These are phyloP conservation scores for Ambispora gerdemannii DNA, from an alignment of 192 early-diverging fungal species.

Conservation along the genomic window DNA sequence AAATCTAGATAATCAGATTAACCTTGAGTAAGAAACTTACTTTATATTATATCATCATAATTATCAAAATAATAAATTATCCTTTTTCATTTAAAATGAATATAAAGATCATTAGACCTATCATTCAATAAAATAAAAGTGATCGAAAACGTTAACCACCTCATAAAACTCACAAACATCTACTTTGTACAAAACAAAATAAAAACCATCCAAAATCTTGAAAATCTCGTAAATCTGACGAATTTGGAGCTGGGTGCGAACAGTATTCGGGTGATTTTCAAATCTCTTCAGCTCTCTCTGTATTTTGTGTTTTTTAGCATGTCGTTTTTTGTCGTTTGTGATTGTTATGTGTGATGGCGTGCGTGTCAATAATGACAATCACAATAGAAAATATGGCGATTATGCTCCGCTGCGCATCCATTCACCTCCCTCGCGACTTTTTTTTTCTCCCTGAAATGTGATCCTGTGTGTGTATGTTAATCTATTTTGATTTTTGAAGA, in stretches of 20 bases:
- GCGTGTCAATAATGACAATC: too few relatives aligned
- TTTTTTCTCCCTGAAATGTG: too few relatives aligned
- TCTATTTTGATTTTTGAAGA: constrained; percentile 36
- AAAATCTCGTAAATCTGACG: constrained; percentile 58
- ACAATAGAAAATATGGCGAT: too few relatives aligned
- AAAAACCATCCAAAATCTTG: constrained; percentile 73
- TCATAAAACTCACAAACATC: constrained; percentile 66
- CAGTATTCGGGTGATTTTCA: constrained; percentile 68
- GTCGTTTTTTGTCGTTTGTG: too few relatives aligned
- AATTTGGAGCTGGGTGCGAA: constrained; percentile 96
- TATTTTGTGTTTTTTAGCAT: background rate
- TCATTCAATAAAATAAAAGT: constrained; percentile 94
- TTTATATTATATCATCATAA: background rate
- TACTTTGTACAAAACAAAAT: constrained; percentile 96
- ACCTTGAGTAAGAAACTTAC: constrained; percentile 54
- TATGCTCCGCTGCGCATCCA: too few relatives aligned
- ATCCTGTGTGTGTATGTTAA: background rate
- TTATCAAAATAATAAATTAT: constrained; percentile 18
- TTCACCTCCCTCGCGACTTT: too few relatives aligned
- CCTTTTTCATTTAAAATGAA: background rate
- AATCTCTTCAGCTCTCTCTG: background rate
- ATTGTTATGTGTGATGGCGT: too few relatives aligned
- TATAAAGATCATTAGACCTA: constrained; percentile 65
- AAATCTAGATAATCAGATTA: constrained; percentile 54
- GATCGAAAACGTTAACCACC: constrained; percentile 64